Percentiles rank a stretch among this genome's conserved stretches.
Evolutionary conservation across 306 rosid genomes (phyloP).

Genomic region (Ceratonia siliqua): DNA sequence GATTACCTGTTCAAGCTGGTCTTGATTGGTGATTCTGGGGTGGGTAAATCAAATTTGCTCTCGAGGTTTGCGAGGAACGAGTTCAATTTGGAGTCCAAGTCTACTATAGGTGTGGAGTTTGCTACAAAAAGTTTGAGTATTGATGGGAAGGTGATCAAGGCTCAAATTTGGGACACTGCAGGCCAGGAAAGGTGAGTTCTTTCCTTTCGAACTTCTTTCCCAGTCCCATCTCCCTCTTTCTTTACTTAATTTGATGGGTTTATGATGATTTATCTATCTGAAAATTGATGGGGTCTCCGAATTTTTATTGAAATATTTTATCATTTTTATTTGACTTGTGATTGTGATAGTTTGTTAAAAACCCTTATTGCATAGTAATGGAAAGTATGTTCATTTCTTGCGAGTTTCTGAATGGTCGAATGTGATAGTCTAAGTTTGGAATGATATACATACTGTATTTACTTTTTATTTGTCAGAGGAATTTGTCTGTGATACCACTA

Average conservation of each 20-base stretch:
- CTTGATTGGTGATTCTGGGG: conserved; percentile 88
- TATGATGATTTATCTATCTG: neutral
- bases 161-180: conserved; percentile 97
- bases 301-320: neutral
- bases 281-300: neutral
- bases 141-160: conserved; percentile 68
- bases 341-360: neutral
- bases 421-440: neutral
- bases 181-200: conserved; percentile 76
- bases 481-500: neutral
- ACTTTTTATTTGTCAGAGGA: neutral
- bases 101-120: conserved; percentile 86
- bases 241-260: neutral
- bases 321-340: neutral
- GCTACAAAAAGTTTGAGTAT: conserved; percentile 75
- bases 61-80: conserved; percentile 82
- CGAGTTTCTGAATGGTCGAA: neutral
- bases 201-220: neutral
- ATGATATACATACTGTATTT: neutral
- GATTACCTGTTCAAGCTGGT: conserved; percentile 87
- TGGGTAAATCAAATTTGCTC: conserved; percentile 79
- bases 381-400: neutral
- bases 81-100: conserved; percentile 88
- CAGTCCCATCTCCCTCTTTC: neutral
- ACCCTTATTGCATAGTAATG: neutral